Evolutionary conservation across 2,329 filamentous ascomycete species (phyloP), one percentile per base, ranked within the genome.

Genomic region (Nemania diffusa): DNA sequence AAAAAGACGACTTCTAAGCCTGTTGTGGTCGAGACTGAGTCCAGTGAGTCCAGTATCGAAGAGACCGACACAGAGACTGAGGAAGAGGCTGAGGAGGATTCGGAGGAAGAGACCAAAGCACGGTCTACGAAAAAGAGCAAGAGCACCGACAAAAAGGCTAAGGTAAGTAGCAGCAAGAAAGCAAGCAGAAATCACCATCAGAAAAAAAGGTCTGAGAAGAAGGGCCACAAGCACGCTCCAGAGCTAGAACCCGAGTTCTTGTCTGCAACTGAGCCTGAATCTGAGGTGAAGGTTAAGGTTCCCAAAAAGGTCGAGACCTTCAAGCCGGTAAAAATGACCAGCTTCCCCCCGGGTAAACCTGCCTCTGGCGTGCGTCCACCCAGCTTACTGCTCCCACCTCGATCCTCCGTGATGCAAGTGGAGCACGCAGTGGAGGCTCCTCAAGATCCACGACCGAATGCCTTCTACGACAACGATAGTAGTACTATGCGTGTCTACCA

Each of bases 401-500:
- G 81, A 27, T 79, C 84, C 27, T 80, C 85, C 55, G 81, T 87
- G 20, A 74, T 89, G 37, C 82, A 87, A 60, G 81, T 87, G 1
- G 87, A 90, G 72, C 84, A 88, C 67, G 81, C 86, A 2, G 77
- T 89, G 22, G 86, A 88, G 70, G 78, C 76, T 1, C 78, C 79
- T 3, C 78, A 82, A 50, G 87, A 89, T 68, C 87, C 87, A 8
- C 80, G 81, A 1, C 88, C 87, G 13, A 90, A 90, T 71, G 85
- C 87, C 48, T 90, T 86, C 73, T 85, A 84, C 71, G 87, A 90
- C 71, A 74, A 79, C n/a, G 79, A 81, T 52, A 81, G 83, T 68
- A 84, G 85, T 34, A 76, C 87, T 22, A 79, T 87, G 57, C 84
- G 86, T 15, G 83, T 89, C 27, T 89, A 89, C 69, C 84, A 89